Conservation (phyloP, 345 rosid genomes). For the Sonneratia caseolaris region DNA sequence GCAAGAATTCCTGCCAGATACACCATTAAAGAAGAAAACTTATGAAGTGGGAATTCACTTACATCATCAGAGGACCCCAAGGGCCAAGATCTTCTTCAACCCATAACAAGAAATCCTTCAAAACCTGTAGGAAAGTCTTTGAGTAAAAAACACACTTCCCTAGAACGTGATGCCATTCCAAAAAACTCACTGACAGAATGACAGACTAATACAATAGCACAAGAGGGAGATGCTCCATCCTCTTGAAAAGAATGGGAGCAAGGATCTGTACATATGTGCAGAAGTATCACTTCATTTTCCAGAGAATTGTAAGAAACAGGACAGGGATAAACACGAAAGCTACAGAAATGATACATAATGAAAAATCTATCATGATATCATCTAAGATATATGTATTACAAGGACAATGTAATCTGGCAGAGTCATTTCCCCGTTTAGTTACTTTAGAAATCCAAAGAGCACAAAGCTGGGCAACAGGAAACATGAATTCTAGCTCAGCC, state of each 20-base stretch:
- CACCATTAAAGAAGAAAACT: neutral
- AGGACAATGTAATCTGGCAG: too few relatives aligned
- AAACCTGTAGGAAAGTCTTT: slow-evolving; percentile 38
- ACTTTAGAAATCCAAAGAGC: neutral
- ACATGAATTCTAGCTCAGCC: neutral
- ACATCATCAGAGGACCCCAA: slow-evolving; percentile 97
- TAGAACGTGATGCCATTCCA: neutral
- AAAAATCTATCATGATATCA: neutral
- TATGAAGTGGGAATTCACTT: slow-evolving; percentile 23
- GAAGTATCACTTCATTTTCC: neutral
- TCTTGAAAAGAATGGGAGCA: neutral
- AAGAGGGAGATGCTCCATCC: neutral
- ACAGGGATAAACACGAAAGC: neutral
- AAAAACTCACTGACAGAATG: neutral
- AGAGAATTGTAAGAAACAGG: neutral
- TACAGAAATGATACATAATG: neutral
- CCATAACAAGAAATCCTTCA: slow-evolving; percentile 93
- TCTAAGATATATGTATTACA: too few relatives aligned
- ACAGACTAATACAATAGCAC: neutral
- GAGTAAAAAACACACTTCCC: neutral
- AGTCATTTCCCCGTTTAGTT: too few relatives aligned
- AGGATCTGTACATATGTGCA: neutral
- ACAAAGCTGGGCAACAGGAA: neutral
- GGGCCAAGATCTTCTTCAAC: slow-evolving; percentile 89
- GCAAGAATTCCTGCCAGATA: neutral